Percentiles rank a stretch among this genome's conserved stretches.
phyloP scores from a whole-genome alignment of 2,329 filamentous ascomycete species.

The Penicillium sumatraense region DNA sequence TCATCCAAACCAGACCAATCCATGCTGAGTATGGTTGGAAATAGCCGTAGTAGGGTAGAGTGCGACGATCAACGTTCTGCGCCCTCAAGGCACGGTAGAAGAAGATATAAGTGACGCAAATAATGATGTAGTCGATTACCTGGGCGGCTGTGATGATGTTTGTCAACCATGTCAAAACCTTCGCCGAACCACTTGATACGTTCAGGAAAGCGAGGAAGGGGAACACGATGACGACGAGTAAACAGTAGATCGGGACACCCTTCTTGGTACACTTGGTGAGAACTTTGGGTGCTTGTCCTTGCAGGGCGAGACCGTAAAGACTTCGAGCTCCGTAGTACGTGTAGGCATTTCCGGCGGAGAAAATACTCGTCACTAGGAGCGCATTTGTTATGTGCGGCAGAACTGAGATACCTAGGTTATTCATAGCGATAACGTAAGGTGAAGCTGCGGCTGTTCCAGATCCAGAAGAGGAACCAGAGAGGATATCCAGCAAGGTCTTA shows the following conservation, averaged over 20 bases:
- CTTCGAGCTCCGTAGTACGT: constrained; percentile 69
- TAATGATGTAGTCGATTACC: constrained; percentile 48
- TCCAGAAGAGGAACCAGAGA: constrained; percentile 19
- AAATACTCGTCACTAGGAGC: constrained; percentile 68
- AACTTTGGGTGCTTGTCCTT: constrained; percentile 62
- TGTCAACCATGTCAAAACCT: constrained; percentile 58
- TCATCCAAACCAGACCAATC: constrained; percentile 64
- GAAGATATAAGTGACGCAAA: constrained; percentile 69
- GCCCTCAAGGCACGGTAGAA: constrained; percentile 70
- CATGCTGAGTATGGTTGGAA: constrained; percentile 73
- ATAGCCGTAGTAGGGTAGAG: constrained; percentile 68
- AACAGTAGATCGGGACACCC: constrained; percentile 72
- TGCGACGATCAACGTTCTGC: constrained; percentile 68
- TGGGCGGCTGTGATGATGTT: constrained; percentile 26
- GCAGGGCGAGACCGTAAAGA: constrained; percentile 68
- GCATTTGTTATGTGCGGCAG: constrained; percentile 73
- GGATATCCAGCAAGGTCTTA: constrained; percentile 2
- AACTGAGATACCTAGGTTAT: constrained; percentile 63
- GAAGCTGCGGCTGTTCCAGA: constrained; percentile 64
- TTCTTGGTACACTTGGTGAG: constrained; percentile 55
- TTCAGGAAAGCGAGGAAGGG: constrained; percentile 72
- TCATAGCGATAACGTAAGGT: constrained; percentile 70
- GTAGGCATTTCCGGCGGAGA: constrained; percentile 69
- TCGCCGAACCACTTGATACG: constrained; percentile 62
- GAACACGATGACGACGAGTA: constrained; percentile 64